Base-by-base conservation (phyloP, 2,329 filamentous ascomycete species). In the Fusarium abutilonis region DNA sequence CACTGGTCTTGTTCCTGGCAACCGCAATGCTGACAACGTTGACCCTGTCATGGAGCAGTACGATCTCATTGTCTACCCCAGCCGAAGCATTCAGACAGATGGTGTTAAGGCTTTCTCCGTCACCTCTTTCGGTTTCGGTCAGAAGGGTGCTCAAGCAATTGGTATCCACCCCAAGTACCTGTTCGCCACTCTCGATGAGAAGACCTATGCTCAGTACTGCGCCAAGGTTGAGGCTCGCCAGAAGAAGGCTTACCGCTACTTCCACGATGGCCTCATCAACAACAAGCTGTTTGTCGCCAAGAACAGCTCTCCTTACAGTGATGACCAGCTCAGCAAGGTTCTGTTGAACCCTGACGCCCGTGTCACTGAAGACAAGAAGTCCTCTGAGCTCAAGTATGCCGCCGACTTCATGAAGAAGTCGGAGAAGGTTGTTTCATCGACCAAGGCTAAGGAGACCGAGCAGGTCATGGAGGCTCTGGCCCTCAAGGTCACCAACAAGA, bases 81-180 rank as follows among this genome's bases (percentile, higher is more conserved):
- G 91, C 79, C 91, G 91, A 71, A 91, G 88, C 77, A 93, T 99
- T 70, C 95, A 99, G 82, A 99, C 95, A 8, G 95, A 99, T 72
- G 95, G 95, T 64, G 85, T 99, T 83, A 99, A 98, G 82, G 96
- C 95, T 13, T 98, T 99, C 85, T 97, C 93, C 1, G 92, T 99
- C 64, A 99, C 96, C 7, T 99, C 96, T 0, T 99, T 99, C 77
- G 95, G 95, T 78, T 99, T 99, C 83, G 95, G 95, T 69, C 95
- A 99, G 79, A 99, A 99, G 87, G 95, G 95, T 74, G 92, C 95
- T 23, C 96, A 99, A 78, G 94, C 91, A 39, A 96, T 99, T 72
- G 95, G 94, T 83, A 90, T 99, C 48, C 95, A 99, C 77, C 92
- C 96, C 73, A 94, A 91, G 79, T 99, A 98, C 78, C 86, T 99